Percentiles rank a stretch among this genome's conserved stretches.
phyloP scores from a whole-genome alignment of 257 asterid genomes.

The Solanum rostratum region DNA sequence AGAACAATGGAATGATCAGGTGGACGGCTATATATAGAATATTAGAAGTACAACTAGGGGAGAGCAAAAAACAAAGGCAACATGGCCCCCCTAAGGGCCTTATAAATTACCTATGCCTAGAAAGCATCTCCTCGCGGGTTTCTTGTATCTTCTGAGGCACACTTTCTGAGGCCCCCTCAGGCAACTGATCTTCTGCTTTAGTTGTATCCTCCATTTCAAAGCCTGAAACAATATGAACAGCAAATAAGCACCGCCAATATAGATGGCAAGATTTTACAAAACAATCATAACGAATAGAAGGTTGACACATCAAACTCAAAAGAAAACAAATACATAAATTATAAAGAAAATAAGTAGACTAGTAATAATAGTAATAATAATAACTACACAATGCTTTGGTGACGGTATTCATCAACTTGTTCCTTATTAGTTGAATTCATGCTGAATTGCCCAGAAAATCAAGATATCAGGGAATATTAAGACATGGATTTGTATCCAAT shows the following conservation, averaged over 20 bases:
- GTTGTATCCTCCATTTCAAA: constrained; percentile 31
- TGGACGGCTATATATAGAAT: not conserved
- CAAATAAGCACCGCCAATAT: not conserved
- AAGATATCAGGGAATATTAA: not conserved
- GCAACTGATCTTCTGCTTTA: constrained; percentile 24
- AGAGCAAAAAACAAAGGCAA: not conserved
- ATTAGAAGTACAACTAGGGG: not conserved
- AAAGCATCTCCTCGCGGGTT: constrained; percentile 56
- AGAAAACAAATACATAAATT: not conserved
- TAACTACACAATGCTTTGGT: not conserved
- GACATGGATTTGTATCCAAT: not conserved
- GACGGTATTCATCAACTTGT: not conserved
- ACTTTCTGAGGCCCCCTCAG: constrained; percentile 26
- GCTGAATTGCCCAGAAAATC: not conserved
- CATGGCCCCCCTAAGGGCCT: not conserved
- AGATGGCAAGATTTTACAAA: not conserved
- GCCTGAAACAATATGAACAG: constrained; percentile 9
- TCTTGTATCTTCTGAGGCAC: constrained; percentile 26
- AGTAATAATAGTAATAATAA: not conserved
- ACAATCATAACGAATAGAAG: not conserved
- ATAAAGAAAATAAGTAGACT: not conserved
- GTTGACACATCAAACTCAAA: not conserved
- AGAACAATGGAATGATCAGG: not conserved
- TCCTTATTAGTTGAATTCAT: not conserved
- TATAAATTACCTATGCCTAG: constrained; percentile 36